Evolutionary conservation across 805 yeast genomes (phyloP).

Genomic region (Barnettozyma siamensis): DNA sequence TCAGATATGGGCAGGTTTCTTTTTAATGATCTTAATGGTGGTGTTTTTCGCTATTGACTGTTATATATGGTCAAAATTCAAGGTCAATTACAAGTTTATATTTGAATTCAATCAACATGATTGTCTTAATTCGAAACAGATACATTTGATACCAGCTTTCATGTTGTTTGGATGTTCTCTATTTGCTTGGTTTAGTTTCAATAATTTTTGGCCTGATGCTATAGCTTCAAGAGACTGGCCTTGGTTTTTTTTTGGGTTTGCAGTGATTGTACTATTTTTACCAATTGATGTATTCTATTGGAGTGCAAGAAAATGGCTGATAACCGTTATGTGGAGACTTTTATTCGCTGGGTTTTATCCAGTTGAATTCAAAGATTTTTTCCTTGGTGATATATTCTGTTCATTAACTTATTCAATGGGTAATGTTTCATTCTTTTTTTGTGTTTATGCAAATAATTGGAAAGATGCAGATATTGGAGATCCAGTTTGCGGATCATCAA

Average conservation of each 20-base stretch:
- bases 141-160: slow-evolving; percentile 56
- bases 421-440: slow-evolving; percentile 78
- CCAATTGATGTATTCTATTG: slow-evolving; percentile 57
- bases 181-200: slow-evolving; percentile 71
- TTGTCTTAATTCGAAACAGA: slow-evolving; percentile 61
- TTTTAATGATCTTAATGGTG: slow-evolving; percentile 54
- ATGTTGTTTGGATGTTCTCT: slow-evolving; percentile 52
- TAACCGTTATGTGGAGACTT: slow-evolving; percentile 65
- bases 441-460: slow-evolving; percentile 76
- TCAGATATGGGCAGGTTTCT: slow-evolving; percentile 93
- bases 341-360: slow-evolving; percentile 83
- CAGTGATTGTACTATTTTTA: slow-evolving; percentile 43
- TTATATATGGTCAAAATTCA: slow-evolving; percentile 62
- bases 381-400: slow-evolving; percentile 85
- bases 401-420: slow-evolving; percentile 85
- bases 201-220: slow-evolving; percentile 53
- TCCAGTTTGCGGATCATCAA: slow-evolving; percentile 65
- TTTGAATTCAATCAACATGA: slow-evolving; percentile 77
- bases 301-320: slow-evolving; percentile 73
- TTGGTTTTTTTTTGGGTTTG: slow-evolving; percentile 60
- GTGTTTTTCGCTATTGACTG: slow-evolving; percentile 65
- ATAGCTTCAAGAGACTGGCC: slow-evolving; percentile 76
- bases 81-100: slow-evolving; percentile 86
- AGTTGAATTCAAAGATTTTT: slow-evolving; percentile 92
- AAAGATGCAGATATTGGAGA: slow-evolving; percentile 39